These are phyloP conservation scores for Acanthamoeba comandoni DNA, from an alignment of 208 protist species.

Conservation along the genomic window DNA sequence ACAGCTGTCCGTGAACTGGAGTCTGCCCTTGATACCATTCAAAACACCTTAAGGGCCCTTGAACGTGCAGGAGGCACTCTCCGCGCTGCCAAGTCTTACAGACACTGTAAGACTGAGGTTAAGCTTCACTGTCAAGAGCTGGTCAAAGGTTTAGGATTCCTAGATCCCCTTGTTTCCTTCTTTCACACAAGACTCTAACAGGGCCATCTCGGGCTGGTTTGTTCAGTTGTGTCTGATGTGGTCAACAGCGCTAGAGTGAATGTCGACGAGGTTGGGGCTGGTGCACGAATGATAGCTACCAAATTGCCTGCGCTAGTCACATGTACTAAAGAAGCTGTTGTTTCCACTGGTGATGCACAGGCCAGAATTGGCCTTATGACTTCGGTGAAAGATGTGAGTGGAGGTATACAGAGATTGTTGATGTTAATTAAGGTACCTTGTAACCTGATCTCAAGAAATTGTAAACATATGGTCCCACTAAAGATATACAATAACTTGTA, in stretches of 20 bases:
- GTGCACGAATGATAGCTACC: conserved; percentile 13
- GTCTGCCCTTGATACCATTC: conserved; percentile 13
- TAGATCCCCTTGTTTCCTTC: no score
- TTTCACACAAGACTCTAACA: no score
- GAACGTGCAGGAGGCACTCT: conserved; percentile 1
- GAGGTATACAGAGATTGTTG: no score
- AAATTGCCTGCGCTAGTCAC: conserved; percentile 9
- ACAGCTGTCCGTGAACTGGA: conserved; percentile 56
- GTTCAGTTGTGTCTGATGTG: conserved; percentile 14
- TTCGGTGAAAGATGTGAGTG: no score
- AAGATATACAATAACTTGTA: no score
- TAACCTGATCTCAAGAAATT: no score
- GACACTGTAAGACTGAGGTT: conserved; percentile 59
- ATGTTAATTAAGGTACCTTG: no score
- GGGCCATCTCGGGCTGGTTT: no score
- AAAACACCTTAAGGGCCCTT: neutral
- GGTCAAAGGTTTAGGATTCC: conserved; percentile 22
- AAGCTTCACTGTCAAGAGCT: conserved; percentile 71
- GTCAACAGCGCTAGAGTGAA: conserved; percentile 34
- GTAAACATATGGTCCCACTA: no score
- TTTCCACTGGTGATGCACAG: neutral
- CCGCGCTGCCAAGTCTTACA: conserved; percentile 42
- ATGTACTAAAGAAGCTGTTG: neutral
- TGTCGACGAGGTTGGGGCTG: conserved; percentile 29
- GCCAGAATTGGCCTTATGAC: neutral